These are phyloP conservation scores for Volvox africanus DNA, from an alignment of 139 green algal genomes.

Conservation along the genomic window DNA sequence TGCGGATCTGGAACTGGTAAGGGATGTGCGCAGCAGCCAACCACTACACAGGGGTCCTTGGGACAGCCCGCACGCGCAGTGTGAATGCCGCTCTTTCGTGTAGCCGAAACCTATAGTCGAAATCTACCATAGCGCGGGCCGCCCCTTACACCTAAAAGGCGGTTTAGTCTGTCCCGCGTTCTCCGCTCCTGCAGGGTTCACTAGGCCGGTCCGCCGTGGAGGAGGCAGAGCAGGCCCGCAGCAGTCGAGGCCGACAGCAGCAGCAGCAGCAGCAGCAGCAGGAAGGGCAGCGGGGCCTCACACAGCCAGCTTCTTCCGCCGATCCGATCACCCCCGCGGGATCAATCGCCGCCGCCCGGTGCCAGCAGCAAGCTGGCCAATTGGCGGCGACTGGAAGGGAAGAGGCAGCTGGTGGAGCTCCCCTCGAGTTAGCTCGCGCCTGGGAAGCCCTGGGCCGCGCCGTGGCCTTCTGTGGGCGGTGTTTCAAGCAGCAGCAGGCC, in stretches of 20 bases:
- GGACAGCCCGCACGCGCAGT: too few species aligned
- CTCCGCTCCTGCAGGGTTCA: not conserved
- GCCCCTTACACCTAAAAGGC: too few species aligned
- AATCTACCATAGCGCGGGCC: too few species aligned
- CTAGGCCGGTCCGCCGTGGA: slow-evolving; percentile 1
- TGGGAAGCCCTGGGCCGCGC: slow-evolving; percentile 35
- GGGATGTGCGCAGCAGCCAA: too few species aligned
- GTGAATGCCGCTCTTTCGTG: too few species aligned
- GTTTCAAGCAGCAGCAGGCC: slow-evolving; percentile 17
- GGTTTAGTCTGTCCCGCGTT: not conserved
- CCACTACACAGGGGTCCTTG: too few species aligned
- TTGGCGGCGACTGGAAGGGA: not conserved
- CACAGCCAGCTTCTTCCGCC: too few species aligned
- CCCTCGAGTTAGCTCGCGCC: not conserved
- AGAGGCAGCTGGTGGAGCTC: not conserved
- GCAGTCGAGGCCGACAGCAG: not conserved
- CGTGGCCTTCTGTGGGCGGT: slow-evolving; percentile 13
- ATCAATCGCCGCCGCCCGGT: not conserved
- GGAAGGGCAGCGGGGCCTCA: too few species aligned
- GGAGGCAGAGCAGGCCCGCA: slow-evolving; percentile 14
- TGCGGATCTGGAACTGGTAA: too few species aligned
- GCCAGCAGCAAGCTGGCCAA: not conserved
- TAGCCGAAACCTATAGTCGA: too few species aligned
- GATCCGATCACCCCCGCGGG: not conserved
- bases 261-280: not conserved